These are phyloP conservation scores for Telopea speciosissima DNA, from an alignment of 177 flowering plant species.

Conservation along the genomic window DNA sequence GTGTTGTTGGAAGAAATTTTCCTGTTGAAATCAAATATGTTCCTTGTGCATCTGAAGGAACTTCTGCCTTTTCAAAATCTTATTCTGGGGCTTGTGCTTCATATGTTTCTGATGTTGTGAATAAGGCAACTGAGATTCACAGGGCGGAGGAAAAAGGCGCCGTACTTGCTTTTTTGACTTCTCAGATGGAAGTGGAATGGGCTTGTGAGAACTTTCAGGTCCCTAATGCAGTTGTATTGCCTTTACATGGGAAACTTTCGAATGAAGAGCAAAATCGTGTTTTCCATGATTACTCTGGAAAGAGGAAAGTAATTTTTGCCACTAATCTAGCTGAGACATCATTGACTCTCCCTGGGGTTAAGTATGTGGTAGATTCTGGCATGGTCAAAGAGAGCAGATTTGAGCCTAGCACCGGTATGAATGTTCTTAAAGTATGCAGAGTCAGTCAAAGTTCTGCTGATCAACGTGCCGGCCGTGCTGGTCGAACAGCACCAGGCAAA, in stretches of 20 bases:
- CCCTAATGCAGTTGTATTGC: slow-evolving; percentile 47
- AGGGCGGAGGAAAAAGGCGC: slow-evolving; percentile 67
- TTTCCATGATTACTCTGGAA: slow-evolving; percentile 53
- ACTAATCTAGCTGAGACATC: slow-evolving; percentile 98
- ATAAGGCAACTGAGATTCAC: slow-evolving; percentile 54
- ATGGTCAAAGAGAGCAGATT: slow-evolving; percentile 79
- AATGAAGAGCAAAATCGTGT: slow-evolving; percentile 66
- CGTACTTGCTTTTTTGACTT: slow-evolving; percentile 86
- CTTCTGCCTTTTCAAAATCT: slow-evolving; percentile 13
- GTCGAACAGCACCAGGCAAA: slow-evolving; percentile 85
- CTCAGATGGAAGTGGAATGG: slow-evolving; percentile 89
- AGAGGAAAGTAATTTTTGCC: slow-evolving; percentile 83
- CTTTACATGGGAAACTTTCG: slow-evolving; percentile 93
- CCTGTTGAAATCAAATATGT: slow-evolving; percentile 78
- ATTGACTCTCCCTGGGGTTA: slow-evolving; percentile 86
- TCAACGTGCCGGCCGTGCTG: slow-evolving; percentile 96
- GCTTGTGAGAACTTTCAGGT: slow-evolving; percentile 72
- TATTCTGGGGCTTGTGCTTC: slow-evolving; percentile 29
- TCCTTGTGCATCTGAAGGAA: slow-evolving; percentile 28
- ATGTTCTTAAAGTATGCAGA: slow-evolving; percentile 65
- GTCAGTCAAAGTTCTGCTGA: slow-evolving; percentile 85
- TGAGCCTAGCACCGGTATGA: slow-evolving; percentile 84
- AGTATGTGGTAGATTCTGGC: slow-evolving; percentile 86
- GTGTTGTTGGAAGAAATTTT: slow-evolving; percentile 74
- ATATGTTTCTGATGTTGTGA: slow-evolving; percentile 65